A percentile compares a stretch with the other conserved stretches of the same genome.
Conservation (phyloP, 2,329 filamentous ascomycete species). For the Atkinsonella hypoxylon region DNA sequence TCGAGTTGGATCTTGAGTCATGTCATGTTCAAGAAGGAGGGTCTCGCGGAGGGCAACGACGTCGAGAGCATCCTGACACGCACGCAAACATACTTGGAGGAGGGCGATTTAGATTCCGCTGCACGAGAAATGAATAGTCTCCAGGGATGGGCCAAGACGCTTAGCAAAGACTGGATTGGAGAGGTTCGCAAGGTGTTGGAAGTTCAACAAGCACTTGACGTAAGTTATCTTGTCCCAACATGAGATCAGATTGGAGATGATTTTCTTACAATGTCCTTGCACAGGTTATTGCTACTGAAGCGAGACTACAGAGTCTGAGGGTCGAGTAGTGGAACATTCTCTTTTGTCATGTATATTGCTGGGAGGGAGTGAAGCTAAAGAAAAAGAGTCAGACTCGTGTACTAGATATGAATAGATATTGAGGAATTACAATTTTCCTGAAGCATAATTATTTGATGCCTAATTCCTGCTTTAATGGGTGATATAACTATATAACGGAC, state of each 20-base stretch:
- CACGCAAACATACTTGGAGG: slow-evolving; percentile 81
- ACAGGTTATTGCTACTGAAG: slow-evolving; percentile 81
- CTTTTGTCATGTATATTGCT: slow-evolving; percentile 25
- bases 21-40: slow-evolving; percentile 91
- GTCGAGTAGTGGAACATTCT: slow-evolving; percentile 48
- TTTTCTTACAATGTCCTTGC: slow-evolving; percentile 14
- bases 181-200: slow-evolving; percentile 89
- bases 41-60: slow-evolving; percentile 70
- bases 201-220: slow-evolving; percentile 91
- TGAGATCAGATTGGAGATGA: background rate
- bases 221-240: slow-evolving; percentile 34
- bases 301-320: slow-evolving; percentile 74
- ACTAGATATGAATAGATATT: slow-evolving; percentile 26
- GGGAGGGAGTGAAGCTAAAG: slow-evolving; percentile 13
- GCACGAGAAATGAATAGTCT: slow-evolving; percentile 92
- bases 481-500: no score
- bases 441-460: no score
- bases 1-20: slow-evolving; percentile 85
- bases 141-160: slow-evolving; percentile 86
- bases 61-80: slow-evolving; percentile 88
- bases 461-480: no score
- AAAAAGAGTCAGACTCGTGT: slow-evolving; percentile 21
- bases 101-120: slow-evolving; percentile 83
- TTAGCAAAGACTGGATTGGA: slow-evolving; percentile 86
- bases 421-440: background rate